Base-by-base conservation (phyloP, 2,329 filamentous ascomycete genomes). In the Metarhizium humberi region DNA sequence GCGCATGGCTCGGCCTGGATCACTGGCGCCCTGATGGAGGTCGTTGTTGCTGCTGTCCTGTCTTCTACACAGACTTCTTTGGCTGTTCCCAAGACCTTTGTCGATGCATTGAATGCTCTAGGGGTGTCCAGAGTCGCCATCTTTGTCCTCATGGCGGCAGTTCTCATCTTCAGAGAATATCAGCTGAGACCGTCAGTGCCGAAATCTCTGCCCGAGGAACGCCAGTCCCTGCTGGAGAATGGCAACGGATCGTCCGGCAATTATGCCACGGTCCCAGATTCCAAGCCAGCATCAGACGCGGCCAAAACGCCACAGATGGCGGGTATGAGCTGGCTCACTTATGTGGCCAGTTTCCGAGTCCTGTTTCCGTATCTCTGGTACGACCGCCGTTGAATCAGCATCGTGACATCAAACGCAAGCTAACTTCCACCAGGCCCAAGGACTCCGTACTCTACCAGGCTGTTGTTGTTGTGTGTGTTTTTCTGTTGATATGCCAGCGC, bases 341-440 rank as follows among this genome's bases (percentile, higher is more conserved):
- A 77, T 56, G 67, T 77, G 57, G 67, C 72, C 13, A 75, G 75
- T 0, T 77, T 76, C 58, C 60, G 67, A 14, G 67, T 74, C 10
- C 64, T 77, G 6, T 76, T 77, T 36, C 74, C 75, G 2, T 77
- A 75, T 47, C 63, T 77, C 2, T 77, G 75, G 74, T 71, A 62
- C 18, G 60, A 55, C 25, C 3, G 7, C 20, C 45, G 45, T 29
- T 25, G 3, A 4, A 1, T 8, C 16, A 4, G 2, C 6, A 3
- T 53, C 16, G 14, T 32, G 2, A 14, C 29, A 6, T 6, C 18
- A 48, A 25, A 13, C 45, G 11, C 51, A 57, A 32, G 50, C 56
- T 66, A 53, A 63, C 51, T 2, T 18, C 34, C 18, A 0, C n/a
- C 14, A 75, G 71, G 71, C 75, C 75, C 13, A 71, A 74, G 20